Conservation (phyloP, 108 stramenopile species). For the Pseudonitzschia delicatissima region DNA sequence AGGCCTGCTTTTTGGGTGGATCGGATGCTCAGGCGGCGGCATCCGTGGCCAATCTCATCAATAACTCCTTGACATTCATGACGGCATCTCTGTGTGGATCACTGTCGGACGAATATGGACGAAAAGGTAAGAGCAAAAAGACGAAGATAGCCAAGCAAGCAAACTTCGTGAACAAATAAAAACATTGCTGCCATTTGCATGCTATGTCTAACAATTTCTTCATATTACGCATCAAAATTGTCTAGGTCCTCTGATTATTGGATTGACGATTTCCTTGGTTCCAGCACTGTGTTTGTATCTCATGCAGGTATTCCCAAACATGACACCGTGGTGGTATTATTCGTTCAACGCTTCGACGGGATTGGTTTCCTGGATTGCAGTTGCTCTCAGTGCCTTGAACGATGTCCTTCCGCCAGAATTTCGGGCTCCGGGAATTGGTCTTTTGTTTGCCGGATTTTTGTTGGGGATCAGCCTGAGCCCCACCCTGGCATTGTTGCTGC, state of each 20-base stretch:
- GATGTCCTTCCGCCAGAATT: slow-evolving; percentile 75
- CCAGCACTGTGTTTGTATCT: slow-evolving; percentile 54
- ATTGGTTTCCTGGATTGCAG: slow-evolving; percentile 67
- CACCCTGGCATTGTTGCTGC: slow-evolving; percentile 52
- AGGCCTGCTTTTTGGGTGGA: slow-evolving; percentile 58
- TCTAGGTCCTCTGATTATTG: slow-evolving; percentile 52
- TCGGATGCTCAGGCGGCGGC: slow-evolving; percentile 75
- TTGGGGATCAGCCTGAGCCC: slow-evolving; percentile 68
- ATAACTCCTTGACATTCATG: slow-evolving; percentile 63
- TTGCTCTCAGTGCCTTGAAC: slow-evolving; percentile 63
- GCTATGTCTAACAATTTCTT: neutral
- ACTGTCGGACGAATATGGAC: slow-evolving; percentile 74
- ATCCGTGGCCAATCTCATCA: slow-evolving; percentile 51
- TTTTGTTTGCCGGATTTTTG: slow-evolving; percentile 71
- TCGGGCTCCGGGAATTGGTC: slow-evolving; percentile 72
- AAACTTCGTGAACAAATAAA: neutral
- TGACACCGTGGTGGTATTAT: slow-evolving; percentile 73
- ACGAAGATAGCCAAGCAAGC: no score
- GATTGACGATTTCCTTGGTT: slow-evolving; percentile 46
- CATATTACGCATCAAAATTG: neutral
- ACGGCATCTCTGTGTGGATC: slow-evolving; percentile 76
- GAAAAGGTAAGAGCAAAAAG: slow-evolving; percentile 59
- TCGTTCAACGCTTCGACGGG: slow-evolving; percentile 41
- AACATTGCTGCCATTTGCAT: neutral
- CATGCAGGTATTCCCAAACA: slow-evolving; percentile 47